Conservation (phyloP, 192 early-diverging fungal genomes). For the Backusella liffmaniae region DNA sequence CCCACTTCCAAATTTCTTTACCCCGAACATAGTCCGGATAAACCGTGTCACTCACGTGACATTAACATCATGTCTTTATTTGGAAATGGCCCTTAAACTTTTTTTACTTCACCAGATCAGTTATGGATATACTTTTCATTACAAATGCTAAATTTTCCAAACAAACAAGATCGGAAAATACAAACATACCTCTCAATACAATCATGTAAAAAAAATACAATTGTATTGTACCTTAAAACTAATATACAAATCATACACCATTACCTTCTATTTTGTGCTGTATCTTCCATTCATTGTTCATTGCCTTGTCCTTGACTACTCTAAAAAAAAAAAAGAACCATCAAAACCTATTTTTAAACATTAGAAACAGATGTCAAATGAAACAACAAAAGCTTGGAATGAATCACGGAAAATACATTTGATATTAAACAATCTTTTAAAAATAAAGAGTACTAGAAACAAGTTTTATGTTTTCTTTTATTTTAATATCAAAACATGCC, state of each 20-base stretch:
- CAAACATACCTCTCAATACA: background rate
- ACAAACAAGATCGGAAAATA: background rate
- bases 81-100: background rate
- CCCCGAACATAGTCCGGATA: background rate
- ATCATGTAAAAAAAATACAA: background rate
- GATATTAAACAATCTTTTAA: background rate
- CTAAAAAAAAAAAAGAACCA: background rate
- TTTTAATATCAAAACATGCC: background rate
- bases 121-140: no score
- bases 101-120: background rate
- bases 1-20: background rate
- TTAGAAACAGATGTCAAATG: background rate
- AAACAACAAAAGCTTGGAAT: background rate
- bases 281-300: background rate
- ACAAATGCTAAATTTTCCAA: background rate
- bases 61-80: background rate
- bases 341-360: background rate
- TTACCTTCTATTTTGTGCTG: background rate
- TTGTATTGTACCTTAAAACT: background rate
- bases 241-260: background rate
- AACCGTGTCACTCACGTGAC: background rate
- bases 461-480: background rate
- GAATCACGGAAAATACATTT: background rate
- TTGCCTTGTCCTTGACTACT: background rate
- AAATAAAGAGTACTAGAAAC: background rate